Conservation (phyloP, 2,329 filamentous ascomycete genomes). For the Fusarium sp. region DNA sequence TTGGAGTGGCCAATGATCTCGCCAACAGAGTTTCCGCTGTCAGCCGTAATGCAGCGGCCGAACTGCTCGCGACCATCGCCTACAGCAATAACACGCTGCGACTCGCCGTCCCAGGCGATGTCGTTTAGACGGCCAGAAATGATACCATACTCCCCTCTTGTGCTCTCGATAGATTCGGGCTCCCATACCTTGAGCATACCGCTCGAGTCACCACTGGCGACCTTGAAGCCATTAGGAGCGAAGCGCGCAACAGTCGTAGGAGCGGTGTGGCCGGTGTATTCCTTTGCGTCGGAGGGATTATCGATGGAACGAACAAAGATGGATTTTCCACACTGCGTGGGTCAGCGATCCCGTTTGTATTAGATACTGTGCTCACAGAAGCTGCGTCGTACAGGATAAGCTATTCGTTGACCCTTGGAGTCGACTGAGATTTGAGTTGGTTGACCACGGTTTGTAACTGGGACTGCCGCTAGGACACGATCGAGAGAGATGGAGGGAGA, state of each 20-base stretch:
- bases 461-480: slow-evolving; percentile 85
- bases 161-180: slow-evolving; percentile 82
- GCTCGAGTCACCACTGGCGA: slow-evolving; percentile 89
- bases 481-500: slow-evolving; percentile 65
- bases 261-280: slow-evolving; percentile 92
- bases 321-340: slow-evolving; percentile 85
- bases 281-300: slow-evolving; percentile 82
- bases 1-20: slow-evolving; percentile 93
- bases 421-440: slow-evolving; percentile 91
- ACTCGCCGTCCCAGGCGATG: slow-evolving; percentile 97
- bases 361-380: not conserved
- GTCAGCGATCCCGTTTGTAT: slow-evolving; percentile 20
- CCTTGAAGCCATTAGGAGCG: slow-evolving; percentile 92
- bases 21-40: slow-evolving; percentile 95
- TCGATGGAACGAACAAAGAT: slow-evolving; percentile 97
- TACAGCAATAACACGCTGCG: slow-evolving; percentile 94
- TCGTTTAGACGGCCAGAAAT: slow-evolving; percentile 96
- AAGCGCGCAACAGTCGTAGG: slow-evolving; percentile 93
- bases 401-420: slow-evolving; percentile 88
- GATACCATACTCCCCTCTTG: slow-evolving; percentile 94
- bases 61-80: slow-evolving; percentile 94
- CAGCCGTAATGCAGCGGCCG: slow-evolving; percentile 92
- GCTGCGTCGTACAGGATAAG: slow-evolving; percentile 79
- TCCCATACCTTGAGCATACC: slow-evolving; percentile 95
- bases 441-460: slow-evolving; percentile 84